Conservation (phyloP, 805 yeast species). For the Metschnikowia sp. region DNA sequence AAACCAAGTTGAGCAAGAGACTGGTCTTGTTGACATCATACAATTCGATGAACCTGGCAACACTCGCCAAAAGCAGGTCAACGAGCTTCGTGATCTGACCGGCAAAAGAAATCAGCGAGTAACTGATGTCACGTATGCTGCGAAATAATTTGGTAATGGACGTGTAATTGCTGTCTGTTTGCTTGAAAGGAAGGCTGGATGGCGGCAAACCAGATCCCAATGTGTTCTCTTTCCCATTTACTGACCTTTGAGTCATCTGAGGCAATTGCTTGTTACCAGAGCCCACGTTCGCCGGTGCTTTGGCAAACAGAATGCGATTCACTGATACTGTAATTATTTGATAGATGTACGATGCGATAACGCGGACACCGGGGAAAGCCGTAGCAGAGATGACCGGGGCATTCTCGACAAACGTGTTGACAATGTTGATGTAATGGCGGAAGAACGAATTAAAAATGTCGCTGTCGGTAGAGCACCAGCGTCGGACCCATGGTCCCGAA, state of each 20-base stretch:
- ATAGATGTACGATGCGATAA: slow-evolving; percentile 44
- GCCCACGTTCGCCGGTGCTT: slow-evolving; percentile 3
- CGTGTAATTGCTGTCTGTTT: slow-evolving; percentile 33
- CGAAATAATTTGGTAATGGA: slow-evolving; percentile 40
- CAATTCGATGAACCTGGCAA: slow-evolving; percentile 35
- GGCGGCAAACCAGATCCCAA: slow-evolving; percentile 6
- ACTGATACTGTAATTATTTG: slow-evolving; percentile 39
- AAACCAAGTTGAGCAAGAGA: slow-evolving; percentile 36
- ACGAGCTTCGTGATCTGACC: slow-evolving; percentile 20
- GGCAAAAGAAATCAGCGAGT: slow-evolving; percentile 21
- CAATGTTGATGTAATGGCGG: slow-evolving; percentile 49
- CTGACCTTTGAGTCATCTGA: not conserved
- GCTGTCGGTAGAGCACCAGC: slow-evolving; percentile 57
- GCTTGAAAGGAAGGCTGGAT: slow-evolving; percentile 17
- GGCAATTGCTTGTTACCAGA: not conserved
- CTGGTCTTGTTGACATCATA: slow-evolving; percentile 39
- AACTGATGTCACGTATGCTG: slow-evolving; percentile 34
- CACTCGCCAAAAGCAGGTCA: slow-evolving; percentile 32
- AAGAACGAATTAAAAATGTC: slow-evolving; percentile 60
- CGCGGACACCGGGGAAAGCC: slow-evolving; percentile 40
- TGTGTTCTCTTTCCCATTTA: not conserved
- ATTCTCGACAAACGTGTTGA: slow-evolving; percentile 11
- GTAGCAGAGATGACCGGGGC: slow-evolving; percentile 4
- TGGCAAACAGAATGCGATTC: slow-evolving; percentile 12
- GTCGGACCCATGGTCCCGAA: slow-evolving; percentile 57